Percentiles rank a stretch among this genome's conserved stretches.
Evolutionary conservation across 1,139 yeast genomes (phyloP).

Genomic region (Kluyveromyces marxianus): DNA sequence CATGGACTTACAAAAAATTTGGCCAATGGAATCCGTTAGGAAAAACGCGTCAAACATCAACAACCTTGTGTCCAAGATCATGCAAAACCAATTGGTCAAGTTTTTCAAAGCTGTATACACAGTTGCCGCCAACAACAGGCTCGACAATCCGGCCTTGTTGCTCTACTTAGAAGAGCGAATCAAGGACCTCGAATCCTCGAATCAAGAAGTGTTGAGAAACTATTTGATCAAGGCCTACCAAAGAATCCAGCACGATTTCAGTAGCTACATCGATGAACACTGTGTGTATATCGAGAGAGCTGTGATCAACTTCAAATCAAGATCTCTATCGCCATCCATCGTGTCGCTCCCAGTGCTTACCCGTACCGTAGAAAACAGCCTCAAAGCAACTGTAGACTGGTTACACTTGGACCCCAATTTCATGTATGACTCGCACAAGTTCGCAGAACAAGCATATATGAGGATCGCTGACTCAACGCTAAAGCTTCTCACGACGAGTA

Average conservation of each 20-base stretch:
- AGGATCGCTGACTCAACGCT: slow-evolving; percentile 17
- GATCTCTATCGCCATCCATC: slow-evolving; percentile 38
- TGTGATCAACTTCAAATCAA: slow-evolving; percentile 35
- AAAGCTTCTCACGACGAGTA: slow-evolving; percentile 10
- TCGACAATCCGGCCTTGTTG: slow-evolving; percentile 39
- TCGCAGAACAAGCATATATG: slow-evolving; percentile 15
- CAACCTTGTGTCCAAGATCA: slow-evolving; percentile 45
- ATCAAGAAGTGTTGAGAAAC: slow-evolving; percentile 60
- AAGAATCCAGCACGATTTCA: slow-evolving; percentile 51
- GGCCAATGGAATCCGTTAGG: slow-evolving; percentile 45
- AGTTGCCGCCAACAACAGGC: slow-evolving; percentile 33
- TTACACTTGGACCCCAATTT: slow-evolving; percentile 13
- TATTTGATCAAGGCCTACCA: slow-evolving; percentile 47
- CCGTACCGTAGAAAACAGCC: slow-evolving; percentile 28
- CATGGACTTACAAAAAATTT: slow-evolving; percentile 23
- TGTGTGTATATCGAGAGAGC: slow-evolving; percentile 47
- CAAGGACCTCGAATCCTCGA: slow-evolving; percentile 38
- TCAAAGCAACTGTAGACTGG: slow-evolving; percentile 17
- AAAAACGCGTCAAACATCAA: slow-evolving; percentile 48
- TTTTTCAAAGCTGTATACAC: slow-evolving; percentile 37
- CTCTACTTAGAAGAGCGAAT: slow-evolving; percentile 35
- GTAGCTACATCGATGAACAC: slow-evolving; percentile 48
- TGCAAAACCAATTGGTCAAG: slow-evolving; percentile 39
- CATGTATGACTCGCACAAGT: slow-evolving; percentile 9
- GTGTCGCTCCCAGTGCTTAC: slow-evolving; percentile 41